These are phyloP conservation scores for Pseudocercospora macadamiae DNA, from an alignment of 2,329 filamentous ascomycete species.

Conservation along the genomic window DNA sequence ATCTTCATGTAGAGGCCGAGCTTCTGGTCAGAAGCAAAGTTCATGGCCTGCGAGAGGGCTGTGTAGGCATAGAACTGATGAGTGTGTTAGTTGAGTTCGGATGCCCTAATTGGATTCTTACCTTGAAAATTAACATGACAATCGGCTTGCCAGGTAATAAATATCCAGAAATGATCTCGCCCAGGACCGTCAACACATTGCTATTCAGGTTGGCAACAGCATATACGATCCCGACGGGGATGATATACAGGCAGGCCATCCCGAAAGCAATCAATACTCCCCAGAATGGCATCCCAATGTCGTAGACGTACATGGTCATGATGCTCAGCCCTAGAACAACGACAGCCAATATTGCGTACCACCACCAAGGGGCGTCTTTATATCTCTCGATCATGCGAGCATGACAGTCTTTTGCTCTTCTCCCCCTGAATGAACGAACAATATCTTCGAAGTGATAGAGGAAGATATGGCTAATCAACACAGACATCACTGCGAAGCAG, in stretches of 20 bases:
- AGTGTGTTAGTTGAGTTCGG: neutral
- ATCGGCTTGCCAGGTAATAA: conserved; percentile 3
- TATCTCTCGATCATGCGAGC: conserved; percentile 57
- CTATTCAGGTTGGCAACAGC: conserved; percentile 9
- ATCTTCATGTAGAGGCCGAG: conserved; percentile 7
- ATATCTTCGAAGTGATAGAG: conserved; percentile 61
- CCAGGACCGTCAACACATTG: conserved; percentile 7
- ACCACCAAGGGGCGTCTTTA: conserved; percentile 49
- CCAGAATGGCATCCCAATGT: conserved; percentile 6
- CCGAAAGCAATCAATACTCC: neutral
- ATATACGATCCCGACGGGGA: neutral
- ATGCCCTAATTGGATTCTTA: neutral
- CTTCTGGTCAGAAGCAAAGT: conserved; percentile 6
- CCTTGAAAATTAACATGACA: conserved; percentile 7
- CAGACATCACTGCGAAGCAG: conserved; percentile 58
- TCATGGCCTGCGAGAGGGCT: conserved; percentile 5
- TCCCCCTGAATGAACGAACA: conserved; percentile 49
- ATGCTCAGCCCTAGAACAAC: conserved; percentile 8
- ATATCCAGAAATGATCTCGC: conserved; percentile 8
- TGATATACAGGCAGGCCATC: conserved; percentile 3
- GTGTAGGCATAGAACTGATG: conserved; percentile 6
- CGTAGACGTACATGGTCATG: conserved; percentile 5
- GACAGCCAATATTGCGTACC: conserved; percentile 36
- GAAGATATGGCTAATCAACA: conserved; percentile 54
- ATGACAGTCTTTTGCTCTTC: conserved; percentile 52